phyloP scores from a whole-genome alignment of 495 filamentous ascomycete genomes.

The Entonaema liquescens region DNA sequence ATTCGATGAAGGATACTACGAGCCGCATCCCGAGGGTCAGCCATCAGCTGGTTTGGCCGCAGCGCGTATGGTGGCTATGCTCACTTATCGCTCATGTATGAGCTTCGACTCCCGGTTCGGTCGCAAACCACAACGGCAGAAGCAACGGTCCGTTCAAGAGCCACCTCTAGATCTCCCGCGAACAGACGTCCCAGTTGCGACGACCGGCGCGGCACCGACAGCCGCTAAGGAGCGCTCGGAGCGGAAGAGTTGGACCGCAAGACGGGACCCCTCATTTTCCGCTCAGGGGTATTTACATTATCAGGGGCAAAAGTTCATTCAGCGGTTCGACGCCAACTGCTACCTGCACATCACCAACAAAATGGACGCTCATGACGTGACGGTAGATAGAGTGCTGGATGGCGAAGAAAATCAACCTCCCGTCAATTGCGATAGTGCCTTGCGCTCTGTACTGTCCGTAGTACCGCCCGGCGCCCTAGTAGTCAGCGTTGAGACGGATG shows the following conservation, averaged over 20 bases:
- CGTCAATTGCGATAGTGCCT: slow-evolving; percentile 6
- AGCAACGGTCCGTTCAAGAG: slow-evolving; percentile 23
- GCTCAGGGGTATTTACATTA: slow-evolving; percentile 52
- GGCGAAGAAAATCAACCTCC: background rate
- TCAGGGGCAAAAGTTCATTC: slow-evolving; percentile 51
- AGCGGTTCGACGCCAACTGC: slow-evolving; percentile 53
- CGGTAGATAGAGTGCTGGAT: slow-evolving; percentile 27
- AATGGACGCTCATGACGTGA: slow-evolving; percentile 53
- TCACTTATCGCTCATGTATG: slow-evolving; percentile 50
- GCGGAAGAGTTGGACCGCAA: slow-evolving; percentile 33
- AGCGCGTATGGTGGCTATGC: slow-evolving; percentile 54
- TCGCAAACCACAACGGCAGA: slow-evolving; percentile 43
- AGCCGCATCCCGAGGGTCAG: slow-evolving; percentile 42
- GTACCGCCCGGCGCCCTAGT: slow-evolving; percentile 44
- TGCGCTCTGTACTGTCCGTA: slow-evolving; percentile 33
- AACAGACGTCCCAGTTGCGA: slow-evolving; percentile 23
- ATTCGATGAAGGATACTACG: slow-evolving; percentile 48
- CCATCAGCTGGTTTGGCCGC: slow-evolving; percentile 47
- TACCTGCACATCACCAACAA: slow-evolving; percentile 51
- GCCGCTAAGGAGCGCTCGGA: slow-evolving; percentile 15
- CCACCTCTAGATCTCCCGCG: slow-evolving; percentile 35
- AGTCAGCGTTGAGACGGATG: slow-evolving; percentile 49
- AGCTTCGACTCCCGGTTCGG: slow-evolving; percentile 50
- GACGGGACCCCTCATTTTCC: slow-evolving; percentile 40
- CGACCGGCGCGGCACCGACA: background rate